Percentiles rank a stretch among this genome's conserved stretches.
Evolutionary conservation across 2,329 filamentous ascomycete genomes (phyloP).

Genomic region (Penicillium aurantiogriseum): DNA sequence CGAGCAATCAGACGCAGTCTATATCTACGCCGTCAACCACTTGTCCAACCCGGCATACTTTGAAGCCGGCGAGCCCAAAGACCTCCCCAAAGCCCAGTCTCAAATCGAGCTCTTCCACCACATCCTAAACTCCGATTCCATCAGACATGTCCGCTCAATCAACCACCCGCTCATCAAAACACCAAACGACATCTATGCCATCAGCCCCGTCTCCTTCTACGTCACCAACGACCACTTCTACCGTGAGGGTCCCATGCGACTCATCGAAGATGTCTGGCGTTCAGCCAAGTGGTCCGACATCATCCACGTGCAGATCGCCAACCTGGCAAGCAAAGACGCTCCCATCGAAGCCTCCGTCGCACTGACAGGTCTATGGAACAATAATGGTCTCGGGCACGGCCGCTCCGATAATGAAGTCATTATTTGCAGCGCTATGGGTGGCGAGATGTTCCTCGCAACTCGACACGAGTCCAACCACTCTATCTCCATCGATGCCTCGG

Average conservation of each 20-base stretch:
- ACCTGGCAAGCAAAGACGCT: slow-evolving; percentile 24
- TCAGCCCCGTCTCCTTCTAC: slow-evolving; percentile 51
- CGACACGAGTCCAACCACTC: slow-evolving; percentile 26
- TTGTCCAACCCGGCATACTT: slow-evolving; percentile 49
- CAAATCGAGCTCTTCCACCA: slow-evolving; percentile 61
- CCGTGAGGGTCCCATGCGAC: slow-evolving; percentile 48
- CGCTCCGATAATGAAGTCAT: slow-evolving; percentile 34
- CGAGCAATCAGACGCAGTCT: slow-evolving; percentile 46
- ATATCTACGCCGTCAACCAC: slow-evolving; percentile 63
- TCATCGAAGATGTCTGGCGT: slow-evolving; percentile 48
- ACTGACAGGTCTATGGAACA: slow-evolving; percentile 49
- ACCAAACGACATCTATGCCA: slow-evolving; percentile 58
- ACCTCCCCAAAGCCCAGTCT: slow-evolving; percentile 47
- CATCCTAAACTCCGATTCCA: slow-evolving; percentile 42
- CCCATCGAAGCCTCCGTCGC: slow-evolving; percentile 45
- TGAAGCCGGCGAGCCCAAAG: slow-evolving; percentile 14
- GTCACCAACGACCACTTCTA: slow-evolving; percentile 62
- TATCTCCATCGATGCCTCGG: slow-evolving; percentile 44
- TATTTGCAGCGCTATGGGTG: slow-evolving; percentile 45
- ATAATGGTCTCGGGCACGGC: slow-evolving; percentile 58
- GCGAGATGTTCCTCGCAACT: slow-evolving; percentile 46
- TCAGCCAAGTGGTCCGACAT: slow-evolving; percentile 51
- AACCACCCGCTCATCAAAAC: slow-evolving; percentile 54
- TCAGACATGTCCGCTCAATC: slow-evolving; percentile 54
- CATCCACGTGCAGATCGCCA: slow-evolving; percentile 46